Evolutionary conservation across 139 green algal genomes (phyloP).

Genomic region (Gonium pectorale): DNA sequence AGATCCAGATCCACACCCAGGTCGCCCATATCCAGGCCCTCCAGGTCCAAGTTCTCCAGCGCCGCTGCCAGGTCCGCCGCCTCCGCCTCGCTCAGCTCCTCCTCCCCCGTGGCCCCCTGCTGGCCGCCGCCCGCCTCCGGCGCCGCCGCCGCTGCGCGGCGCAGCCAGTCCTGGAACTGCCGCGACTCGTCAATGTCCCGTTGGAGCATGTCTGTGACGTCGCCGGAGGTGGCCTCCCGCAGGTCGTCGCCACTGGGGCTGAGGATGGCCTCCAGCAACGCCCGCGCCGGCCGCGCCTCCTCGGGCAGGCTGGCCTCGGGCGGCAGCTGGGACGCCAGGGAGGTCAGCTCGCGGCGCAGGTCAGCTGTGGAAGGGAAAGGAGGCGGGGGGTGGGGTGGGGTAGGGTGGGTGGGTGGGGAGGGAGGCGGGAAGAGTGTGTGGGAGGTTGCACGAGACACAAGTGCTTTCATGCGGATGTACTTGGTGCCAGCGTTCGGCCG

Average conservation of each 20-base stretch:
- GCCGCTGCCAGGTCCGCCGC: conserved; percentile 16
- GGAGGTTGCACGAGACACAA: too few relatives aligned
- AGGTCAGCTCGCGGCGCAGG: neutral
- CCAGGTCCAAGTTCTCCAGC: neutral
- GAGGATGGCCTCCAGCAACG: conserved; percentile 16
- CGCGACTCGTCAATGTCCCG: neutral
- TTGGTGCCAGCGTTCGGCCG: too few relatives aligned
- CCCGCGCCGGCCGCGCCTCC: neutral
- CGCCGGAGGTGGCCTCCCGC: neutral
- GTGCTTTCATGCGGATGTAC: too few relatives aligned
- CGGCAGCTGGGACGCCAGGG: conserved; percentile 19
- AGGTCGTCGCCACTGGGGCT: neutral
- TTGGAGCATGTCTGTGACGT: neutral
- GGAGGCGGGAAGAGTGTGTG: too few relatives aligned
- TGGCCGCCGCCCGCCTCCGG: neutral
- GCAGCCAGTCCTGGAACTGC: conserved; percentile 11
- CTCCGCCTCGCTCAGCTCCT: conserved; percentile 6
- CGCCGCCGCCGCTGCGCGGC: neutral
- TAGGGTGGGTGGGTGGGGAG: too few relatives aligned
- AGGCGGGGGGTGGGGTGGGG: too few relatives aligned
- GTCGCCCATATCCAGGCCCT: neutral
- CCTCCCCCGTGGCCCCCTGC: neutral
- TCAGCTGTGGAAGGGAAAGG: neutral
- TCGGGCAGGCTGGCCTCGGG: neutral
- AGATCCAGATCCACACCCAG: neutral